Base-by-base conservation (phyloP, 2,329 filamentous ascomycete species). In the Ophiostoma tasmaniense region DNA sequence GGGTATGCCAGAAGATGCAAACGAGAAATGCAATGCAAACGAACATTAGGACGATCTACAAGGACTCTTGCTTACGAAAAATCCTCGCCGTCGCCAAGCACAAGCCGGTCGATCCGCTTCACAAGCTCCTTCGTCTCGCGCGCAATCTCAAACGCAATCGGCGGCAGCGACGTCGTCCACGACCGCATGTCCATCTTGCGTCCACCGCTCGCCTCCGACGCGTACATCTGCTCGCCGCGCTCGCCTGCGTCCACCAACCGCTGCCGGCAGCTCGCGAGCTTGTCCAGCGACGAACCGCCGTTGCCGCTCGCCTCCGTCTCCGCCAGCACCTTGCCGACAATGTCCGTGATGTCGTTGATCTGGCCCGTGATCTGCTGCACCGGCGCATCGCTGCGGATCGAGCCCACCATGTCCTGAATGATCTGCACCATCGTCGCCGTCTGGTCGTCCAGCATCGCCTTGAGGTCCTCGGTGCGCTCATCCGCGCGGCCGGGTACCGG, bases 141-240 rank as follows among this genome's bases (percentile, higher is more conserved):
- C 7, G 90, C 92, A 76, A 94, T 90, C 78, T 92, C 90, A 78
- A 96, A 96, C n/a, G 91, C 91, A 73, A 95, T 88, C 1, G 91
- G 91, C 13, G 91, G 91, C 66, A 96, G 80, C 35, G 86, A 88
- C 76, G 90, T 88, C 68, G 85, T 89, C 81, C 89, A 89, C 75
- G 83, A 82, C 71, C 82, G 82, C 86, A 86, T 88, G 72, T 86
- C 83, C 71, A 82, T 80, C 68, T 83, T 81, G 59, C 82, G 81
- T 64, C 85, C 80, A 55, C 81, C 81, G 20, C 81, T 79, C 65
- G 83, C 84, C 39, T 70, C 71, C 2, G 82, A 78, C 45, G 78
- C 82, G 8, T 82, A 84, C 33, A 90, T 84, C 10, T 85, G 83
- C 72, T 85, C 81, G 33, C 88, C 89, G 45, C 85, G 85, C 45